Percentiles rank a stretch among this genome's conserved stretches.
phyloP scores from a whole-genome alignment of 2,329 filamentous ascomycete species.

The Colletotrichum scovillei region DNA sequence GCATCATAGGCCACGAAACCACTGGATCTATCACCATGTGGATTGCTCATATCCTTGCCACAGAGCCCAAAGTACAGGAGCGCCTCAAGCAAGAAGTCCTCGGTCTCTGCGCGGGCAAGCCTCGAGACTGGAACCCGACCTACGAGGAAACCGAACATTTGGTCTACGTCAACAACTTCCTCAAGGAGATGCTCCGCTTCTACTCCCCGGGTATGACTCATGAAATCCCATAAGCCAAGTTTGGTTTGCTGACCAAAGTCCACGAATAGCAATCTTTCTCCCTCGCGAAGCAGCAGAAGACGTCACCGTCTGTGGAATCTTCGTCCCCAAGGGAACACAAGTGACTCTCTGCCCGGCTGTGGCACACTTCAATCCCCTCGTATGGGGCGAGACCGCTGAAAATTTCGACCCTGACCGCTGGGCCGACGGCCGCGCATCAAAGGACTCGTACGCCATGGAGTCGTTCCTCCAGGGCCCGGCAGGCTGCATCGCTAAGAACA shows the following conservation, averaged over 20 bases:
- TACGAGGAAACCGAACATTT: constrained; percentile 55
- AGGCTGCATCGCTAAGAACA: constrained; percentile 35
- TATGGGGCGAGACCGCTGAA: constrained; percentile 45
- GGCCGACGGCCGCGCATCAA: constrained; percentile 39
- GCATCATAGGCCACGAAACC: constrained; percentile 28
- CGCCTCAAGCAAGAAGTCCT: constrained; percentile 26
- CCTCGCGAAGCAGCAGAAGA: constrained; percentile 41
- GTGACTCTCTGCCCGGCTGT: constrained; percentile 42
- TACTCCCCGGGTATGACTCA: constrained; percentile 48
- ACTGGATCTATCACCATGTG: constrained; percentile 35
- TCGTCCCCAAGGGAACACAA: constrained; percentile 43
- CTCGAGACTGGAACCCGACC: constrained; percentile 44
- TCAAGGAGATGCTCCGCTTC: constrained; percentile 50
- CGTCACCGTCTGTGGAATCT: constrained; percentile 41
- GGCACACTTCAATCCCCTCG: constrained; percentile 39
- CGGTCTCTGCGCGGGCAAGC: constrained; percentile 47
- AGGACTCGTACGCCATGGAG: constrained; percentile 41
- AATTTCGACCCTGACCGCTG: constrained; percentile 44
- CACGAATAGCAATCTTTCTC: no score
- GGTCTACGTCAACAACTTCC: constrained; percentile 56
- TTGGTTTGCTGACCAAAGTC: no score
- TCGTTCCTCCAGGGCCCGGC: constrained; percentile 40
- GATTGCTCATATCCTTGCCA: constrained; percentile 27
- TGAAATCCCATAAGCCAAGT: no score
- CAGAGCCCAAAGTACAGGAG: constrained; percentile 14